Percentiles rank a stretch among this genome's conserved stretches.
Evolutionary conservation across 2,329 filamentous ascomycete species (phyloP).

Genomic region (Trichoderma cornu-damae): DNA sequence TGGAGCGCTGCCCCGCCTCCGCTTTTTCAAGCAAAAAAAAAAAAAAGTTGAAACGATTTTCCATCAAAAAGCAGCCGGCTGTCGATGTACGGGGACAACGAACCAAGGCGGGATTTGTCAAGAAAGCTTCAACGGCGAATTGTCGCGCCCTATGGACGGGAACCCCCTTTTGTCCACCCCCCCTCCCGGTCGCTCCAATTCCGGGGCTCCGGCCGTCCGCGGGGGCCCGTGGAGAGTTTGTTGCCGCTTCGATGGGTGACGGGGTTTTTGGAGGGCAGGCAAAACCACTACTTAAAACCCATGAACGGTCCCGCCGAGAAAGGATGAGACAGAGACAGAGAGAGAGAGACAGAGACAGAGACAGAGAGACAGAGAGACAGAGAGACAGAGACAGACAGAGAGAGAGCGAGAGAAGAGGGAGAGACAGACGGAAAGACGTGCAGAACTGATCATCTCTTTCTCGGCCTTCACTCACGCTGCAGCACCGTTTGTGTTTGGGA

Average conservation of each 20-base stretch:
- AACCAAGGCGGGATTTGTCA: too few species aligned
- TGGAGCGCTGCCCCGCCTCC: background rate
- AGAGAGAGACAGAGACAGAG: too few species aligned
- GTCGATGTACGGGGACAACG: background rate
- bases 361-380: too few species aligned
- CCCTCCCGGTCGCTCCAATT: too few species aligned
- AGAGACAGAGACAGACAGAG: too few species aligned
- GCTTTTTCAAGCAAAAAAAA: background rate
- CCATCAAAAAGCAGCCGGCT: background rate
- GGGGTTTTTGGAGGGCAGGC: too few species aligned
- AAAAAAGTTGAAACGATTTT: background rate
- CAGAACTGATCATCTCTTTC: background rate
- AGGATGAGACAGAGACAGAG: too few species aligned
- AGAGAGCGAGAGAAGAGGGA: too few species aligned
- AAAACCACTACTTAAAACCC: constrained; percentile 11
- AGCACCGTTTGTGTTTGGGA: background rate
- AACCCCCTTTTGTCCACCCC: too few species aligned
- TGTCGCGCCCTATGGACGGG: background rate
- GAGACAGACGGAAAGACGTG: background rate
- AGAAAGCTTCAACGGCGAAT: background rate
- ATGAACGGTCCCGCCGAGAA: background rate
- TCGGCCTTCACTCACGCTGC: background rate
- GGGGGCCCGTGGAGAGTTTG: background rate
- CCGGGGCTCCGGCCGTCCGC: background rate
- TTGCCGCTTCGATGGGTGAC: too few species aligned